A percentile compares a stretch with the other conserved stretches of the same genome.
These are phyloP conservation scores for Gliomastix tumulicola DNA, from an alignment of 2,329 filamentous ascomycete species.

Conservation along the genomic window DNA sequence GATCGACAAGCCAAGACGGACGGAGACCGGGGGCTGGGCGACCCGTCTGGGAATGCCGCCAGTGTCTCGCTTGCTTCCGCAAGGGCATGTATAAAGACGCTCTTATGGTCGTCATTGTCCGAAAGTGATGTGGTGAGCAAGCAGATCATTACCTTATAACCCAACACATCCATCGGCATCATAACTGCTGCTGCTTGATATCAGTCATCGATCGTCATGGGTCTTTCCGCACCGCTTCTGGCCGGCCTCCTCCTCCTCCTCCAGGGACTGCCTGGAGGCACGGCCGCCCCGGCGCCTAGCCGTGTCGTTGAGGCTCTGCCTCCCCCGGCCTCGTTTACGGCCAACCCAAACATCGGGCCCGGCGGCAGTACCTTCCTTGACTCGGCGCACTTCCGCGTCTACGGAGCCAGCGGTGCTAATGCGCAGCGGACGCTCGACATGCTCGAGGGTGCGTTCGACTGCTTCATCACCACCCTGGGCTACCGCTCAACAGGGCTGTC, in stretches of 20 bases:
- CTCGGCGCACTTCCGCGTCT: conserved; percentile 32
- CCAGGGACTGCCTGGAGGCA: background rate
- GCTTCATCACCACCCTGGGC: conserved; percentile 26
- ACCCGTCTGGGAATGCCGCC: too few relatives aligned
- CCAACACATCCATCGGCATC: too few relatives aligned
- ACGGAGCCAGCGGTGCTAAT: conserved; percentile 12
- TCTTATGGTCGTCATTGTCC: too few relatives aligned
- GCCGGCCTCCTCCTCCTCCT: background rate
- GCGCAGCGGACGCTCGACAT: conserved; percentile 22
- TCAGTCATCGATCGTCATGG: too few relatives aligned
- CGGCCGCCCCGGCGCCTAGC: conserved; percentile 35
- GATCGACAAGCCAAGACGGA: too few relatives aligned
- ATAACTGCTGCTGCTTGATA: too few relatives aligned
- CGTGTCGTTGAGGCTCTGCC: conserved; percentile 30
- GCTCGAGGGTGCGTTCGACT: conserved; percentile 37
- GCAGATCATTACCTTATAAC: too few relatives aligned
- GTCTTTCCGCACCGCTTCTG: too few relatives aligned
- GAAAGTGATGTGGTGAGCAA: too few relatives aligned
- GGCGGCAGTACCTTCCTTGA: conserved; percentile 21
- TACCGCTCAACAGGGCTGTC: conserved; percentile 31
- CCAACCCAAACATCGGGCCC: conserved; percentile 21
- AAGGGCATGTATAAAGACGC: too few relatives aligned
- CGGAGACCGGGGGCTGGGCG: too few relatives aligned
- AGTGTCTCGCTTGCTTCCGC: too few relatives aligned
- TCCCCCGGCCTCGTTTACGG: conserved; percentile 14